A percentile compares a stretch with the other conserved stretches of the same genome.
Evolutionary conservation across 108 stramenopile genomes (phyloP).

Genomic region (Nitzschia sp.): DNA sequence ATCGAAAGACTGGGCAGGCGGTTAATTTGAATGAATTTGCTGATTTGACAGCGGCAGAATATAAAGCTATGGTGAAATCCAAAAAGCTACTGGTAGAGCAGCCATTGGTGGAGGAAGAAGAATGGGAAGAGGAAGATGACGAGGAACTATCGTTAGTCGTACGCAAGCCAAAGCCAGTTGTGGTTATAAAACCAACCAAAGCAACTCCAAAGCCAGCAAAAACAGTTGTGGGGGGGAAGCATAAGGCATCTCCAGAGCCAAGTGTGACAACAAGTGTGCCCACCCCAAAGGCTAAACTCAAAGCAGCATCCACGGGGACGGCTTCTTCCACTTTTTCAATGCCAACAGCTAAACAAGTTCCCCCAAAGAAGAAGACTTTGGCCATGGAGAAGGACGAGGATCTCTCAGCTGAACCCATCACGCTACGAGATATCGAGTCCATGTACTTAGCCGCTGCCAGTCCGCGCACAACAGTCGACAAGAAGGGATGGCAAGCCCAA

Average conservation of each 20-base stretch:
- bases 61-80: constrained; percentile 26
- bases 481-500: not conserved
- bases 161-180: not conserved
- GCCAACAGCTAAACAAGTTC: not conserved
- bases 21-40: constrained; percentile 80
- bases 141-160: not conserved
- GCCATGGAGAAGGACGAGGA: not conserved
- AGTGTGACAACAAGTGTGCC: too few relatives aligned
- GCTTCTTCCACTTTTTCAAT: too few relatives aligned
- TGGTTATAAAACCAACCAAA: not conserved
- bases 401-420: not conserved
- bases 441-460: not conserved
- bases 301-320: too few relatives aligned
- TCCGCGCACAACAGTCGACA: not conserved
- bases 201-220: not conserved
- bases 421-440: not conserved
- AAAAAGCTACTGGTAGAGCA: not conserved
- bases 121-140: not conserved
- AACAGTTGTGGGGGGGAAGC: too few relatives aligned
- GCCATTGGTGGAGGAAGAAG: not conserved
- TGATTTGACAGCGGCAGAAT: constrained; percentile 81
- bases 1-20: not conserved
- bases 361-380: not conserved
- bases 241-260: too few relatives aligned
- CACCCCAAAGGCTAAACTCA: too few relatives aligned